A percentile compares a stretch with the other conserved stretches of the same genome.
Conservation (phyloP, 371 early-diverging fungal species). For the Mucor saturninus region DNA sequence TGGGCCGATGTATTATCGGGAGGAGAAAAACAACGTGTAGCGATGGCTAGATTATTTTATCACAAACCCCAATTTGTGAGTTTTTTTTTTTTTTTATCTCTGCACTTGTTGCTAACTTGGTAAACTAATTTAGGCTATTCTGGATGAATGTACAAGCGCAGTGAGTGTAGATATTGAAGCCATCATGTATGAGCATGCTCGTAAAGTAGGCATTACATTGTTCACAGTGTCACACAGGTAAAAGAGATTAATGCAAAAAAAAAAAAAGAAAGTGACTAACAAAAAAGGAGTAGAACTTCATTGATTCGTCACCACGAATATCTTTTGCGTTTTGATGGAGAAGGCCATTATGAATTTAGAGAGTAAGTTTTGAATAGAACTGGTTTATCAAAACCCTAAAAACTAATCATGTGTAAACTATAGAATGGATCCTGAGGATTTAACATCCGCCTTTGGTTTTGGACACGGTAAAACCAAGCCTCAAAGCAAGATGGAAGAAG, state of each 20-base stretch:
- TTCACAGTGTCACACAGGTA: slow-evolving; percentile 87
- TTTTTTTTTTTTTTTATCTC: not conserved
- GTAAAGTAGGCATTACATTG: slow-evolving; percentile 79
- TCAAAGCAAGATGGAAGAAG: slow-evolving; percentile 38
- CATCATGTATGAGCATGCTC: slow-evolving; percentile 85
- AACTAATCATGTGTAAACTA: not conserved
- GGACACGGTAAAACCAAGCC: slow-evolving; percentile 61
- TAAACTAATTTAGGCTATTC: slow-evolving; percentile 61
- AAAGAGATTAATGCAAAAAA: not conserved
- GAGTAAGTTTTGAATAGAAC: slow-evolving; percentile 26
- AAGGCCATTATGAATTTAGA: slow-evolving; percentile 81
- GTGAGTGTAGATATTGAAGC: slow-evolving; percentile 86
- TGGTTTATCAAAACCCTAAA: not conserved
- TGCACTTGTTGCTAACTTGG: not conserved
- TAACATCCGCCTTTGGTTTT: slow-evolving; percentile 58
- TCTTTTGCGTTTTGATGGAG: slow-evolving; percentile 81
- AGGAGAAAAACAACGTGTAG: slow-evolving; percentile 83
- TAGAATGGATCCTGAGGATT: slow-evolving; percentile 63
- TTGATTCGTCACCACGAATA: slow-evolving; percentile 80
- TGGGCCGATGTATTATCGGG: slow-evolving; percentile 88
- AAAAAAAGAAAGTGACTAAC: too few species aligned
- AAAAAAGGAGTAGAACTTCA: slow-evolving; percentile 35
- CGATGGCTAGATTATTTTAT: slow-evolving; percentile 87
- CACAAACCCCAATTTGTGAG: slow-evolving; percentile 82
- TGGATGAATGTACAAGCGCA: slow-evolving; percentile 88